Percentiles rank a stretch among this genome's conserved stretches.
Evolutionary conservation across 2,329 filamentous ascomycete species (phyloP).

Genomic region (Phoma sp.): DNA sequence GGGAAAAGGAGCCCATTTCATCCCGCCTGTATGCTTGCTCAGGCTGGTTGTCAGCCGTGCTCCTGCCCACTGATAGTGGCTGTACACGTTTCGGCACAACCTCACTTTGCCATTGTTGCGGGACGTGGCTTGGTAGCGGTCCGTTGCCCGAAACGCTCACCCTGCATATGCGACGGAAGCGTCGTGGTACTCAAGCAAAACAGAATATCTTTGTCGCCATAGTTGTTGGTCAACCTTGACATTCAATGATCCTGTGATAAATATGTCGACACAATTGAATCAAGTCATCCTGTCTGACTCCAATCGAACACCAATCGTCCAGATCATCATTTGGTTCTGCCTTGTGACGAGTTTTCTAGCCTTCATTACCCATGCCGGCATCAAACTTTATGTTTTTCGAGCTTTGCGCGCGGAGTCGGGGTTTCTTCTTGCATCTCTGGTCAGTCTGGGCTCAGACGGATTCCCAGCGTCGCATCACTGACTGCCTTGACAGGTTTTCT

Average conservation of each 20-base stretch:
- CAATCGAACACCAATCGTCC: conserved; percentile 34
- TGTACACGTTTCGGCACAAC: conserved; percentile 1
- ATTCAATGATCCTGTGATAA: neutral
- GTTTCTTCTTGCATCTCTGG: conserved; percentile 25
- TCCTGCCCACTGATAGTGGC: neutral
- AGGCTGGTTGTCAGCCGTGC: neutral
- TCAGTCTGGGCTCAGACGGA: neutral
- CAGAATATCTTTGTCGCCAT: conserved; percentile 6
- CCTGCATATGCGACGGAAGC: neutral
- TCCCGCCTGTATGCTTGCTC: neutral
- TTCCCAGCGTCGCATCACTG: neutral
- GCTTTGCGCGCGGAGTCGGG: conserved; percentile 23
- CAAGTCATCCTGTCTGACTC: conserved; percentile 26
- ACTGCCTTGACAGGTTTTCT: conserved; percentile 20
- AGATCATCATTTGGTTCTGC: conserved; percentile 34
- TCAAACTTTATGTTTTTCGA: conserved; percentile 28
- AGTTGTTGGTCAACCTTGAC: conserved; percentile 1
- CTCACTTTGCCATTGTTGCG: neutral
- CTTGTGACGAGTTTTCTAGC: conserved; percentile 28
- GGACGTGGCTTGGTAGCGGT: neutral
- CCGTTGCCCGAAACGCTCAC: neutral
- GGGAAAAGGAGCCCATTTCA: neutral
- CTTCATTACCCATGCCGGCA: conserved; percentile 29
- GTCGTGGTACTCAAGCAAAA: conserved; percentile 6
- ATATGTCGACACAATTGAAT: conserved; percentile 12